These are phyloP conservation scores for Ambrosia trifida DNA, from an alignment of 129 eudicot species.

Conservation along the genomic window DNA sequence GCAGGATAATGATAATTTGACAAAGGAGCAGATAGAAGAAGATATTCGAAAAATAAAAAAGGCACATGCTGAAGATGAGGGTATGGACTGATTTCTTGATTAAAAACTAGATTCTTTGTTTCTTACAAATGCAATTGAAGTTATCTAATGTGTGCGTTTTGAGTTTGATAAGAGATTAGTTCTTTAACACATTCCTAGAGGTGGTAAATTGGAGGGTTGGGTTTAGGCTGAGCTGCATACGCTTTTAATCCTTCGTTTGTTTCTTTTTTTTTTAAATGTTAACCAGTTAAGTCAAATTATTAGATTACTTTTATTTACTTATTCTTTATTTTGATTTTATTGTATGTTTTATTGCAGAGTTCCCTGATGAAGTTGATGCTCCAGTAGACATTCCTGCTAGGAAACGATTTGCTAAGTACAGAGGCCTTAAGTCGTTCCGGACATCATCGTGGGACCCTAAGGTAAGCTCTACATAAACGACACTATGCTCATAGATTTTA, in stretches of 20 bases:
- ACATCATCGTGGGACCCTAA: constrained; percentile 97
- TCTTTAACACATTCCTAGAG: background rate
- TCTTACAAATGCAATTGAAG: background rate
- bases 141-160: too few species aligned
- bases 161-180: too few species aligned
- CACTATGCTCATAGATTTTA: background rate
- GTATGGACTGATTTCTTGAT: constrained; percentile 38
- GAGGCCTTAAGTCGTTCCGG: constrained; percentile 91
- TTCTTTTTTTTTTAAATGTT: background rate
- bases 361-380: constrained; percentile 94
- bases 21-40: constrained; percentile 95
- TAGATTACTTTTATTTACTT: background rate
- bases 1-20: constrained; percentile 84
- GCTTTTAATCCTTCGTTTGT: background rate
- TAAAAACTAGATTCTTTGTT: background rate
- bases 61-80: constrained; percentile 95
- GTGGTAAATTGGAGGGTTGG: background rate
- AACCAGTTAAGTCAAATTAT: background rate
- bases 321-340: background rate
- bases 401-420: constrained; percentile 90
- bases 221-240: background rate
- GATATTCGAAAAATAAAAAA: constrained; percentile 81
- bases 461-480: constrained; percentile 33
- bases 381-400: constrained; percentile 93
- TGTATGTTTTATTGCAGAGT: constrained; percentile 51